phyloP scores from a whole-genome alignment of 768 basidiomycete species.

The Leccinum sublutescens region DNA sequence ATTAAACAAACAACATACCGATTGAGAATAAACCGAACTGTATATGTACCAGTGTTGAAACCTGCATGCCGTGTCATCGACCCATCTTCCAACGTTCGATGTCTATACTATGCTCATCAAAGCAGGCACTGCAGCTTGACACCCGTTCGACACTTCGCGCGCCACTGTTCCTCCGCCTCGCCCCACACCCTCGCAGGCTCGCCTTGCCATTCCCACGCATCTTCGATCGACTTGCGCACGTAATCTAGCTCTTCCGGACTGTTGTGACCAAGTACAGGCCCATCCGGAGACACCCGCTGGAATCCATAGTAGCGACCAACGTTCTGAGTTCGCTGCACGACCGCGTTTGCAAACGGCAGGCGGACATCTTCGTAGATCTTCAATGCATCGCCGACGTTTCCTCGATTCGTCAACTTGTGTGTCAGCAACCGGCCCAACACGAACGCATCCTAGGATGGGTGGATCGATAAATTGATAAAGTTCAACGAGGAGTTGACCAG shows the following conservation, averaged over 20 bases:
- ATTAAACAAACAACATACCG: neutral
- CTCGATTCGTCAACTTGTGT: constrained; percentile 19
- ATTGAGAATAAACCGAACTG: neutral
- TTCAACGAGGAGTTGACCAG: neutral
- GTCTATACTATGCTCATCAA: neutral
- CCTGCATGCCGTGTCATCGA: neutral
- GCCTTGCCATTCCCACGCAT: constrained; percentile 23
- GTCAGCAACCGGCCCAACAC: constrained; percentile 31
- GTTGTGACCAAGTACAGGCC: neutral
- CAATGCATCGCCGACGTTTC: constrained; percentile 28
- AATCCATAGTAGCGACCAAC: constrained; percentile 28
- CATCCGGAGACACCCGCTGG: neutral
- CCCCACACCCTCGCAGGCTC: constrained; percentile 7
- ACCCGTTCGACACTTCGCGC: neutral
- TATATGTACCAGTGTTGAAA: no score
- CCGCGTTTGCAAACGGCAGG: constrained; percentile 27
- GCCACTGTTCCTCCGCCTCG: constrained; percentile 16
- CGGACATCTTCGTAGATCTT: constrained; percentile 33
- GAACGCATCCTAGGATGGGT: constrained; percentile 32
- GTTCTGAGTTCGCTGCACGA: constrained; percentile 18
- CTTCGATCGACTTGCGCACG: constrained; percentile 14
- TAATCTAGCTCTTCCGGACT: constrained; percentile 10
- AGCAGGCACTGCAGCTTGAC: neutral
- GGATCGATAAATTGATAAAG: neutral
- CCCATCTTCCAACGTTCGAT: neutral